Evolutionary conservation across 495 filamentous ascomycete species (phyloP), one percentile per base, ranked within the genome.

Genomic region (Friedmanniomyces endolithicus): DNA sequence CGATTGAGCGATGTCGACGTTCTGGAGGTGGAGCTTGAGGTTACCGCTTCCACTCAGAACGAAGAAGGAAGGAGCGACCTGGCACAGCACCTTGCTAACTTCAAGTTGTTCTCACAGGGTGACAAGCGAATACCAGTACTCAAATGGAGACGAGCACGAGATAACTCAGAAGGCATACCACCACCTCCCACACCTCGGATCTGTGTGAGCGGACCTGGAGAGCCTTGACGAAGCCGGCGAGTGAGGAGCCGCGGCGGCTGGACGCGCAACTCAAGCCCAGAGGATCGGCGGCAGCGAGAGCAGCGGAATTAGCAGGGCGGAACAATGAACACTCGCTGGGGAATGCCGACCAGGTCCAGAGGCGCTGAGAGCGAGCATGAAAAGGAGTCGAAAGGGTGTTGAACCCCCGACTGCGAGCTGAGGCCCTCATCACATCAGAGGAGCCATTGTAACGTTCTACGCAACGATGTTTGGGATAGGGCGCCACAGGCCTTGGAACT

Each of bases 101-200:
- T 44, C 24, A 43, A n/a, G n/a, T n/a, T n/a, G n/a, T n/a, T n/a
- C 2, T 29, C 12, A 2, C 48, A 63, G 61, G 58, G 61, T 24
- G 61, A 64, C 46, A 58, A 55, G 46, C 46, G 61, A 14, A 39
- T 57, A 34, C 61, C 61, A 11, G 59, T 58, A 14, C 54, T 64
- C 2, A 61, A 56, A 34, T 64, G 61, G 61, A 46, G 61, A 29
- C 48, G 58, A 29, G 55, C 59, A 25, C 23, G 48, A 11, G 27
- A 58, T 39, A 64, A 64, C 34, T 20, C 40, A 0, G 39, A 57
- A 14, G 61, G 34, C 17, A 39, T 29, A 16, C 61, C 61, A 23
- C 61, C 61, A 9, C 56, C 56, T 9, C 60, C 60, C 0, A 62
- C 55, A 33, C 59, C 59, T 8, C 55, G 53, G 31, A 62, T 62